Evolutionary conservation across 2,329 filamentous ascomycete genomes (phyloP).

Genomic region (Ascochyta koolunga): DNA sequence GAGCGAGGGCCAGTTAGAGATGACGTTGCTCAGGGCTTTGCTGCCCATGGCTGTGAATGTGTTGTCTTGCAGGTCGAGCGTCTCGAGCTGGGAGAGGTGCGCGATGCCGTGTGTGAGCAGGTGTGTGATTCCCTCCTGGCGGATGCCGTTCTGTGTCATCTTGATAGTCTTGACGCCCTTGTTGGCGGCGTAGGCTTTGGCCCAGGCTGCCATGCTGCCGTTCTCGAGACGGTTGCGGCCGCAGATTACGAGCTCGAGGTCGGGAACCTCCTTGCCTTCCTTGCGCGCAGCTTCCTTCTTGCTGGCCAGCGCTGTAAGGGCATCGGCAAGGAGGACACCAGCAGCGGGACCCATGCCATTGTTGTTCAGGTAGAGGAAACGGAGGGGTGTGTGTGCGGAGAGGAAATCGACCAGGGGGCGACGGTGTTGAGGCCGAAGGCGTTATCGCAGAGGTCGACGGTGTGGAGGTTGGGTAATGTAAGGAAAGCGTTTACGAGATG

Average conservation of each 20-base stretch:
- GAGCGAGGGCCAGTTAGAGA: constrained; percentile 75
- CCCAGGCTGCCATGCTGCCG: constrained; percentile 95
- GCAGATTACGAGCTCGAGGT: constrained; percentile 96
- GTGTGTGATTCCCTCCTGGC: constrained; percentile 86
- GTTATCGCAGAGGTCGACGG: constrained; percentile 96
- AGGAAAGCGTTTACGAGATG: constrained; percentile 85
- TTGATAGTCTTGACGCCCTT: constrained; percentile 81
- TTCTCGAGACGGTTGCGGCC: constrained; percentile 95
- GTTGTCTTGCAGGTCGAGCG: constrained; percentile 95
- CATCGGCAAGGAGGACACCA: constrained; percentile 86
- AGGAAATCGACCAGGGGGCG: constrained; percentile 93
- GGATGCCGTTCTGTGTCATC: constrained; percentile 98
- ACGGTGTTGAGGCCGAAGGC: constrained; percentile 96
- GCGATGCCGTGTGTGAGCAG: constrained; percentile 80
- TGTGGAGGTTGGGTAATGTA: constrained; percentile 83
- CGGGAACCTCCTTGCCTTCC: constrained; percentile 72
- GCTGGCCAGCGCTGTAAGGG: constrained; percentile 78
- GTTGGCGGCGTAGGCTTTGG: constrained; percentile 82
- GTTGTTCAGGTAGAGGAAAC: constrained; percentile 96
- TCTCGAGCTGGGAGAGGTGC: constrained; percentile 70
- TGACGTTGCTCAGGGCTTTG: constrained; percentile 75
- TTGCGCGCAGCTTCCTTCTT: constrained; percentile 82
- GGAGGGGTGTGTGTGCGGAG: constrained; percentile 83
- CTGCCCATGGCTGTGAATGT: constrained; percentile 87
- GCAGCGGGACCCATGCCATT: constrained; percentile 94